Evolutionary conservation across 306 rosid species (phyloP).

Genomic region (Vigna mungo): DNA sequence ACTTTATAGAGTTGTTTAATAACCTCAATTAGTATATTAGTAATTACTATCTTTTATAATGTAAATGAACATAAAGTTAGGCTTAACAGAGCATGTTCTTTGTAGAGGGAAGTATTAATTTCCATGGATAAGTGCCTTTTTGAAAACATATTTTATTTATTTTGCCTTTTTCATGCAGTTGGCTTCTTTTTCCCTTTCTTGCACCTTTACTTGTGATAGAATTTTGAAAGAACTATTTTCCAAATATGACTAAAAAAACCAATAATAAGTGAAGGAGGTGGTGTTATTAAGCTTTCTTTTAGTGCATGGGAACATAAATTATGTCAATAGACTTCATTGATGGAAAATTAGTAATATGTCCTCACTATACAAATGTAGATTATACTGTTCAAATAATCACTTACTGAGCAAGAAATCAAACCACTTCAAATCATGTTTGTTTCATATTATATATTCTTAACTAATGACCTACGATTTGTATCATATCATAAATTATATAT

Average conservation of each 20-base stretch:
- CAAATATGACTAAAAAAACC: neutral
- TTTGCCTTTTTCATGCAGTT: constrained; percentile 5
- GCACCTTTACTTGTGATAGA: constrained; percentile 21
- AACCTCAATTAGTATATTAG: too few species aligned
- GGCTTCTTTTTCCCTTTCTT: constrained; percentile 18
- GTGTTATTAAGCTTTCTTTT: constrained; percentile 13
- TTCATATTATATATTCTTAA: constrained; percentile 4
- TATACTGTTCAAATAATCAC: too few species aligned
- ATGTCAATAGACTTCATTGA: constrained; percentile 8
- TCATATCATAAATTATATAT: constrained; percentile 24
- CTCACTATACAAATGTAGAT: neutral
- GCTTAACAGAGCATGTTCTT: too few species aligned
- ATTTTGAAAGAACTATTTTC: constrained; percentile 15
- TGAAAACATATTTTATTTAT: too few species aligned
- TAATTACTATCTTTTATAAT: too few species aligned
- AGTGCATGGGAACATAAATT: constrained; percentile 8
- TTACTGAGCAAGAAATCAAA: too few species aligned
- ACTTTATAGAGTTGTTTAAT: too few species aligned
- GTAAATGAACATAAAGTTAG: too few species aligned
- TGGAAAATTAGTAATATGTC: constrained; percentile 9
- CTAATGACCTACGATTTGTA: constrained; percentile 22
- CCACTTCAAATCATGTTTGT: too few species aligned
- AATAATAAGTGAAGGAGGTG: neutral
- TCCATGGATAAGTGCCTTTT: too few species aligned
- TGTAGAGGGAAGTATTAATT: too few species aligned